These are phyloP conservation scores for Neopestalotiopsis sp. DNA, from an alignment of 2,329 filamentous ascomycete genomes.

Conservation along the genomic window DNA sequence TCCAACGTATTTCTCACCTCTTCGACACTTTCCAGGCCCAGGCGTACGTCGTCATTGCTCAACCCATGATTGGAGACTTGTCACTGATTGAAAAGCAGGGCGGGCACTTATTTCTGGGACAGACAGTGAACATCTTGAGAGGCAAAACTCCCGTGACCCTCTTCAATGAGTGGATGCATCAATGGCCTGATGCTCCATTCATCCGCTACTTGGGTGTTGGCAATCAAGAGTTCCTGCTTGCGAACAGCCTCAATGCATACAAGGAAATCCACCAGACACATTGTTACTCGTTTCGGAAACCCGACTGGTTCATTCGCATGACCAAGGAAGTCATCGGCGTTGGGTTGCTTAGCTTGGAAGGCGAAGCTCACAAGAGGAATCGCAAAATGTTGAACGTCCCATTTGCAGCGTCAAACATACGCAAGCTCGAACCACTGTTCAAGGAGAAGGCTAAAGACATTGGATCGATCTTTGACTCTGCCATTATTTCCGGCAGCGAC, in stretches of 20 bases:
- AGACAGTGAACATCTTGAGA: constrained; percentile 23
- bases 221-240: constrained; percentile 32
- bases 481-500: constrained; percentile 8
- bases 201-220: constrained; percentile 32
- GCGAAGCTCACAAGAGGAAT: constrained; percentile 39
- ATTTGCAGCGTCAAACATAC: constrained; percentile 39
- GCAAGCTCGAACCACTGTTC: constrained; percentile 40
- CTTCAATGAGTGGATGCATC: constrained; percentile 29
- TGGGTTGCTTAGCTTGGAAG: constrained; percentile 41
- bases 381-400: constrained; percentile 36
- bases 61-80: background rate
- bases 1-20: constrained; percentile 23
- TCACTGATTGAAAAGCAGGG: constrained; percentile 18
- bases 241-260: constrained; percentile 27
- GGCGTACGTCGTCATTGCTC: constrained; percentile 16
- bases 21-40: constrained; percentile 24
- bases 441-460: constrained; percentile 39
- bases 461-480: constrained; percentile 19
- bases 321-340: constrained; percentile 29
- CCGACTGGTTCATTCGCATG: constrained; percentile 27
- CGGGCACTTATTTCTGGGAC: constrained; percentile 27
- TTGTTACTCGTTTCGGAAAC: constrained; percentile 20
- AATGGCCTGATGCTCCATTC: constrained; percentile 30
- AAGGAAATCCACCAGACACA: constrained; percentile 35
- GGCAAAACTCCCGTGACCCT: constrained; percentile 22